Evolutionary conservation across 228 moss, liverwort and hornwort genomes (phyloP).

Genomic region (Sphagnum magellanicum): DNA sequence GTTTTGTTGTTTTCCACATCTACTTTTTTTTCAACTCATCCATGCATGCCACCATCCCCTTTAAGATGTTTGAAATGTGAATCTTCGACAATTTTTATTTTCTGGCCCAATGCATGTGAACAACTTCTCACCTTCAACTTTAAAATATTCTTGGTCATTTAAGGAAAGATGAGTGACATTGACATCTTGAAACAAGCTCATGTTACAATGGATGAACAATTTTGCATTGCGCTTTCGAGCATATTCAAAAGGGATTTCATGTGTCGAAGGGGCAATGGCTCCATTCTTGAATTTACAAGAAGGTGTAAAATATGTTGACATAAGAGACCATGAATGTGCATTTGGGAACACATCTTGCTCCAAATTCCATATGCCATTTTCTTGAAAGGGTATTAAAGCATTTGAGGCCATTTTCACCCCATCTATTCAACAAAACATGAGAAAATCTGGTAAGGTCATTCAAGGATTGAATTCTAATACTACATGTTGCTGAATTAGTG

Average conservation of each 20-base stretch:
- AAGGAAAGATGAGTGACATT: slow-evolving; percentile 36
- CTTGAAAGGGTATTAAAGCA: slow-evolving; percentile 17
- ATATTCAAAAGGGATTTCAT: slow-evolving; percentile 26
- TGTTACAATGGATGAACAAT: slow-evolving; percentile 19
- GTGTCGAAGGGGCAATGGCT: slow-evolving; percentile 18
- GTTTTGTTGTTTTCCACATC: neutral
- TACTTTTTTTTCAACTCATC: neutral
- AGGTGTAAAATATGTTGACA: slow-evolving; percentile 31
- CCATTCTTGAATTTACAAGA: slow-evolving; percentile 30
- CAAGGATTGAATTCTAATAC: neutral
- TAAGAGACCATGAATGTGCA: slow-evolving; percentile 7
- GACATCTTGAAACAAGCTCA: slow-evolving; percentile 16
- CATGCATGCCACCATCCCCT: neutral
- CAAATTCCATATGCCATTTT: slow-evolving; percentile 40
- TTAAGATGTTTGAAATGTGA: neutral
- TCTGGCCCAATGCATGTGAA: neutral
- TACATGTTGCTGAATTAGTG: neutral
- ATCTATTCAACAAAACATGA: slow-evolving; percentile 10
- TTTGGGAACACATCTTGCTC: slow-evolving; percentile 28
- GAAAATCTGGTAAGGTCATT: neutral
- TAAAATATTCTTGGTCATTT: slow-evolving; percentile 32
- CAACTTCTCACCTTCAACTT: slow-evolving; percentile 22
- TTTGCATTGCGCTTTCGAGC: slow-evolving; percentile 11
- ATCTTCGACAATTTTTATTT: neutral
- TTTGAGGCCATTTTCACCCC: slow-evolving; percentile 24